Evolutionary conservation across 2,329 filamentous ascomycete genomes (phyloP), one percentile per base, ranked within the genome.

Genomic region (Ophiostoma sp.): DNA sequence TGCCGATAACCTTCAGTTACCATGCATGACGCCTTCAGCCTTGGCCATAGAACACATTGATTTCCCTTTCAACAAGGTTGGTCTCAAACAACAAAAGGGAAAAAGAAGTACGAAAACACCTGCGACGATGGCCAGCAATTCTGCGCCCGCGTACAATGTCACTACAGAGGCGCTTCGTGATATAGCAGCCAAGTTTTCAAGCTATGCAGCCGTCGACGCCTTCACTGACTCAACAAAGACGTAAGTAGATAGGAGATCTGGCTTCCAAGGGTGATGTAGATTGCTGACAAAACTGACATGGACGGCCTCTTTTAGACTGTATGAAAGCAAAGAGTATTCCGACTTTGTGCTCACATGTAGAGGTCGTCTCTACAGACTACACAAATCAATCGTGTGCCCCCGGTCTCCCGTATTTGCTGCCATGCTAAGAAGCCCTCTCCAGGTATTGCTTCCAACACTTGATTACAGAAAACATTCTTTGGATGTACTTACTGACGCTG

Each of bases 271-370:
- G n/a, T n/a, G n/a, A n/a, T n/a, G n/a, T n/a, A 36, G 8, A 36
- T 36, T 19, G 42, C 1, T 5, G 1, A 19, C 12, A 48, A 28
- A 9, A 11, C 25, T 55, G 25, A 55, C 50, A 22, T 17, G 22
- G 9, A 11, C 22, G 9, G 19, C 31, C 11, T 2, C 8, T n/a
- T n/a, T 1, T 7, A 61, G 57, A n/a, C 57, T 61, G 1, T 61
- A 61, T 61, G 57, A 19, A 3, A 36, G 15, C 17, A n/a, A 61
- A n/a, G 63, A 69, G 36, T 74, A 52, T 22, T 61, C 63, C 3
- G 69, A 74, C 12, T 42, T 64, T 17, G 11, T 36, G 2, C n/a
- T 64, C 36, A 42, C 33, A 25, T 64, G 59, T 22, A 12, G 5
- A 1, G 59, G n/a, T 36, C 59, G 59, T n/a, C n/a, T 42, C 33